A percentile compares a stretch with the other conserved stretches of the same genome.
phyloP scores from a whole-genome alignment of 352 stramenopile genomes.

The Detonula confervacea region DNA sequence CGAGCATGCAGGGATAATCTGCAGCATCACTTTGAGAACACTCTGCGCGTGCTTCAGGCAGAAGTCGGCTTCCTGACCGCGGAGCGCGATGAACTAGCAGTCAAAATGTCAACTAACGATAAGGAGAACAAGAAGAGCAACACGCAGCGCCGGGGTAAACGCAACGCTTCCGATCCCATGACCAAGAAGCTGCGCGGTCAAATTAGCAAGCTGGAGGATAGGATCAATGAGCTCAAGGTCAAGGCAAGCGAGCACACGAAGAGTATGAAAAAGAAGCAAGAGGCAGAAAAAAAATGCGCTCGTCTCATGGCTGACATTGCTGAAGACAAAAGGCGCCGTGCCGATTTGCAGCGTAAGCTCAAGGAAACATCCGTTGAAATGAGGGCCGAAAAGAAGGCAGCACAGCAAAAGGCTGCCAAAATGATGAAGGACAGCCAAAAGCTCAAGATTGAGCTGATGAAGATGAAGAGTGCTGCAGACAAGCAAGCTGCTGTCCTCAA shows the following conservation, averaged over 20 bases:
- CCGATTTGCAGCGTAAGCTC: conserved; percentile 61
- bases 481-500: conserved; percentile 64
- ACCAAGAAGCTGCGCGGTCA: conserved; percentile 52
- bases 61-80: conserved; percentile 62
- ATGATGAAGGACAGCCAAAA: conserved; percentile 66
- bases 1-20: conserved; percentile 56
- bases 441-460: conserved; percentile 65
- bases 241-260: conserved; percentile 63
- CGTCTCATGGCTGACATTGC: conserved; percentile 57
- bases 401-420: conserved; percentile 52
- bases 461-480: conserved; percentile 61
- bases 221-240: conserved; percentile 60
- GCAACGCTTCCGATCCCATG: conserved; percentile 34
- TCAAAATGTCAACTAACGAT: conserved; percentile 45
- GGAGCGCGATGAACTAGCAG: conserved; percentile 47
- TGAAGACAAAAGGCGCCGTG: conserved; percentile 63
- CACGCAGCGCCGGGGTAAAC: conserved; percentile 23
- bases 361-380: conserved; percentile 64
- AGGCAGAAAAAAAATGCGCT: conserved; percentile 64
- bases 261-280: conserved; percentile 58
- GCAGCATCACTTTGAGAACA: conserved; percentile 61
- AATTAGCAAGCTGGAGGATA: conserved; percentile 49
- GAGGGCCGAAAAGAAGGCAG: conserved; percentile 65
- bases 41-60: conserved; percentile 51
- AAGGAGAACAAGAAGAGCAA: conserved; percentile 22